Percentiles rank a stretch among this genome's conserved stretches.
These are phyloP conservation scores for Mortierella sp. DNA, from an alignment of 371 early-diverging fungal species.

Conservation along the genomic window DNA sequence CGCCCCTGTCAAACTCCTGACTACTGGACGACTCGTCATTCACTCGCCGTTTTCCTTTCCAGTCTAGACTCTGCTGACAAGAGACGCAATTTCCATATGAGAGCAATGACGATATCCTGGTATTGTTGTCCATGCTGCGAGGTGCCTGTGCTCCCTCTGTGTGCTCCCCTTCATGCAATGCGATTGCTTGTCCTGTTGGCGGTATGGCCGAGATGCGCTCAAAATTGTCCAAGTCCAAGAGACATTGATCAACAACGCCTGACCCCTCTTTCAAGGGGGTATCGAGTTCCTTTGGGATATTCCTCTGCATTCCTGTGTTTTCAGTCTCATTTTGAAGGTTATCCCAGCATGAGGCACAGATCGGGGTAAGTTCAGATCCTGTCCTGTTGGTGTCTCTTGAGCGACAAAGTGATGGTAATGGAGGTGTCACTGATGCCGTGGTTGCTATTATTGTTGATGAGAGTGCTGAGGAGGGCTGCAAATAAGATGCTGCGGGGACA, in stretches of 20 bases:
- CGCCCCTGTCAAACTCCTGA: background rate
- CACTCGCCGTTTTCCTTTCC: slow-evolving; percentile 15
- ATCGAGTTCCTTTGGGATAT: background rate
- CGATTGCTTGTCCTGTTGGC: background rate
- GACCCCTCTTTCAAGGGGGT: background rate
- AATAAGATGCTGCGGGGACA: background rate
- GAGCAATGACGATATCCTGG: background rate
- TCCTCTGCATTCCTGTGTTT: slow-evolving; percentile 12
- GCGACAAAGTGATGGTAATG: background rate
- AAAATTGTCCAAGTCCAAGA: background rate
- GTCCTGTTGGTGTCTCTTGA: background rate
- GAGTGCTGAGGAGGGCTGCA: background rate
- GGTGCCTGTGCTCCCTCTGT: background rate
- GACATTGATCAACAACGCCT: background rate
- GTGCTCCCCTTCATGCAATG: background rate
- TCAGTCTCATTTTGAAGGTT: slow-evolving; percentile 9
- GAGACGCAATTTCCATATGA: background rate
- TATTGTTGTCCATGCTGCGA: background rate
- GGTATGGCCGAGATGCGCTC: background rate
- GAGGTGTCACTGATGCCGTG: no score
- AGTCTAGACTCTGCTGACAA: background rate
- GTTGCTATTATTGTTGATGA: background rate
- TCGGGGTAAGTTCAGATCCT: slow-evolving; percentile 11
- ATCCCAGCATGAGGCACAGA: background rate
- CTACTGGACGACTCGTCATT: slow-evolving; percentile 12